Evolutionary conservation across 2,329 filamentous ascomycete genomes (phyloP), one percentile per base, ranked within the genome.

Genomic region (Botrytis sinoallii): DNA sequence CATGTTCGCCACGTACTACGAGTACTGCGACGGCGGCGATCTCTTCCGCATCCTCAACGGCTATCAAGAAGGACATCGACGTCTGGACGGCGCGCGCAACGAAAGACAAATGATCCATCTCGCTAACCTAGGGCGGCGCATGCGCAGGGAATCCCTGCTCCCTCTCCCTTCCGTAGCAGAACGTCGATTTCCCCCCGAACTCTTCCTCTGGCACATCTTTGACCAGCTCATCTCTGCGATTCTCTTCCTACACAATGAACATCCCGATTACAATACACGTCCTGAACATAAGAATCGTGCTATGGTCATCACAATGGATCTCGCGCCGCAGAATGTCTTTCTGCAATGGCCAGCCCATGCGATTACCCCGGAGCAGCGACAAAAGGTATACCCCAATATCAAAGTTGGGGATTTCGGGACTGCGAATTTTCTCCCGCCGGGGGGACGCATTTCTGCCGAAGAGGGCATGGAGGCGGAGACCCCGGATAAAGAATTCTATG

Each of bases 151-250:
- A 7, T 12, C 25, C 5, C 7, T 1, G 7, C 12, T 55, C 25
- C 12, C 25, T 14, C 2, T 3, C 12, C 48, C 48, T 6, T 1
- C 48, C 2, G 12, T 16, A 7, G 0, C 0, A 16, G 25, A n/a
- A 10, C n/a, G 61, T 10, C 20, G 1, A 4, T 42, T 12, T 1
- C 57, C 57, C 12, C 68, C 68, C 3, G 68, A 71, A 40, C 29
- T 63, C 20, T 71, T 71, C 35, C 29, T 71, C 14, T 71, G 69
- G 69, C 57, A 71, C 29, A 48, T 71, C 5, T 71, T 18, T 22
- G 7, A 22, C 3, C 69, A 71, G 42, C 46, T 64, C 6, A 46
- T 71, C 2, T 59, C 40, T 6, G 69, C 57, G 1, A 25, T 71
- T 25, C 57, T 60, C 6, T 71, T 71, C n/a, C 32, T 71, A 1